Conservation (phyloP, 164 flowering plant species). For the Santalum album region DNA sequence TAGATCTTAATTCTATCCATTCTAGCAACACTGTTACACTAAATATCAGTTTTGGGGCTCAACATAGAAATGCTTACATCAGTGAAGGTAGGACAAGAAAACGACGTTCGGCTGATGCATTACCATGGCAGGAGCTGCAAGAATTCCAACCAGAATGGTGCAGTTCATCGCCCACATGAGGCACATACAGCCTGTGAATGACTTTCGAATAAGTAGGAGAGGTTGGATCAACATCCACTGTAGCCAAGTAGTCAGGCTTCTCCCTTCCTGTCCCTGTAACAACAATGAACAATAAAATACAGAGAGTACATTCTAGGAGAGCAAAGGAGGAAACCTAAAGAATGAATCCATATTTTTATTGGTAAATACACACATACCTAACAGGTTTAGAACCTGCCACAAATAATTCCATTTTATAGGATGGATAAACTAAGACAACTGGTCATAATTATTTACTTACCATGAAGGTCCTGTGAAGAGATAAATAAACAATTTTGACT, state of each 20-base stretch:
- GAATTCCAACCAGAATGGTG: slow-evolving; percentile 99
- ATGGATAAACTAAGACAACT: too few relatives aligned
- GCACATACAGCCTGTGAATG: slow-evolving; percentile 75
- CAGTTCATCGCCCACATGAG: slow-evolving; percentile 72
- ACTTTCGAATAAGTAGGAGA: slow-evolving; percentile 86
- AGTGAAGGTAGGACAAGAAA: slow-evolving; percentile 77
- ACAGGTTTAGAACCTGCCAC: too few relatives aligned
- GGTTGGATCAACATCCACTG: slow-evolving; percentile 85
- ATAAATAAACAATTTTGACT: too few relatives aligned
- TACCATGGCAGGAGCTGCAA: slow-evolving; percentile 98
- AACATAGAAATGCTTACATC: slow-evolving; percentile 30
- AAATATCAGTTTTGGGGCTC: not conserved
- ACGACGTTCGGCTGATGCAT: slow-evolving; percentile 68
- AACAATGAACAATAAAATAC: not conserved
- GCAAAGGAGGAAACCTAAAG: not conserved
- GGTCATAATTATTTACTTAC: too few relatives aligned
- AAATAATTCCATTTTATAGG: too few relatives aligned
- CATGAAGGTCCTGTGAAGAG: too few relatives aligned
- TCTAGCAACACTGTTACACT: not conserved
- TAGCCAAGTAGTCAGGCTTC: slow-evolving; percentile 87
- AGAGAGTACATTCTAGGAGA: not conserved
- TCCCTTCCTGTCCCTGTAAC: slow-evolving; percentile 73
- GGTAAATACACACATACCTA: too few relatives aligned
- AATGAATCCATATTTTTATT: too few relatives aligned
- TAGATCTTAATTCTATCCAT: too few relatives aligned